Percentiles rank a stretch among this genome's conserved stretches.
phyloP scores from a whole-genome alignment of 208 protist genomes.

The Acanthamoeba polyphaga region DNA sequence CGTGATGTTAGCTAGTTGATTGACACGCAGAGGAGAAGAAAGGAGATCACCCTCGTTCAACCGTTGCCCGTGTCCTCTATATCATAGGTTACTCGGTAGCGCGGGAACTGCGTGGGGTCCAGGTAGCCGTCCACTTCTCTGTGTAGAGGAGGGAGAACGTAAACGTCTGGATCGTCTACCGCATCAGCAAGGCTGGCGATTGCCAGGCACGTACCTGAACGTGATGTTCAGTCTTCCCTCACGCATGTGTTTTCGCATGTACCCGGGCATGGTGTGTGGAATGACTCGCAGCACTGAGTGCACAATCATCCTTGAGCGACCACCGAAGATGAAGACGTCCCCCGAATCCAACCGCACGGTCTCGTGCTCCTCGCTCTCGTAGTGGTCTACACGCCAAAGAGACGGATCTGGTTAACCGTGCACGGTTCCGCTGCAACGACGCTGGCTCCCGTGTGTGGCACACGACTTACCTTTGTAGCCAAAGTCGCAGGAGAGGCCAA shows the following conservation, averaged over 20 bases:
- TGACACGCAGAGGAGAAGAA: not conserved
- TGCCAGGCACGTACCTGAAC: not conserved
- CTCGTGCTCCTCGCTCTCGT: constrained; percentile 37
- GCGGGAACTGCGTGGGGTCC: constrained; percentile 60
- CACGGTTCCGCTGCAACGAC: not conserved
- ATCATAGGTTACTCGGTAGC: constrained; percentile 47
- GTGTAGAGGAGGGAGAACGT: not conserved
- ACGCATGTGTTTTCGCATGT: constrained; percentile 63
- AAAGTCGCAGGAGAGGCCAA: constrained; percentile 59
- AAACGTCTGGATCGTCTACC: not conserved
- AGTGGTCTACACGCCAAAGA: not conserved
- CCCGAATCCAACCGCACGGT: constrained; percentile 13
- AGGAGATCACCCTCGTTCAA: not conserved
- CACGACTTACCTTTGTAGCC: constrained; percentile 40
- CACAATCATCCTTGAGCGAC: constrained; percentile 50
- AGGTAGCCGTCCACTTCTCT: constrained; percentile 52
- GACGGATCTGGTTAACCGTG: not conserved
- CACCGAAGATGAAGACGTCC: constrained; percentile 60
- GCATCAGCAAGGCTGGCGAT: not conserved
- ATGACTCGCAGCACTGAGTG: constrained; percentile 51
- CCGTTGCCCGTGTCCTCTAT: not conserved
- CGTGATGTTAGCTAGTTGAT: not conserved
- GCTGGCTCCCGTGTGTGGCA: not conserved
- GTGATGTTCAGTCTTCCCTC: constrained; percentile 66
- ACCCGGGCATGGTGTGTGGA: constrained; percentile 42